Conservation (phyloP, 2,329 filamentous ascomycete genomes). For the Aspergillus sclerotialis region DNA sequence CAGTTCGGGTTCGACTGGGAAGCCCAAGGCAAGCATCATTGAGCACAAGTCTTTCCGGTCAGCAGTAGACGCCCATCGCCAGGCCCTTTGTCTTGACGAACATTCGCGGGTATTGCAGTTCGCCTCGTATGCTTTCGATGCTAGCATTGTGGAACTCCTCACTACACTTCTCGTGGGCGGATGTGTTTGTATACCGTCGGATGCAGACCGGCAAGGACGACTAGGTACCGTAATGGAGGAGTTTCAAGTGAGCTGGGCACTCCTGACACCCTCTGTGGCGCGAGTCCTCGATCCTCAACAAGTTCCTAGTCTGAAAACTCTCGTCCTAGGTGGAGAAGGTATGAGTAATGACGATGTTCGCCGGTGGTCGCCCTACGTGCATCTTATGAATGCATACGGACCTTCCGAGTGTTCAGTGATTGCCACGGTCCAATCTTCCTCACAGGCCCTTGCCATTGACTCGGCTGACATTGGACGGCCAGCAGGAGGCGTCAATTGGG, state of each 20-base stretch:
- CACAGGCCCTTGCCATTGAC: too few species aligned
- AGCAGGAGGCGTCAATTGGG: slow-evolving; percentile 12
- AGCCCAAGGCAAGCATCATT: slow-evolving; percentile 13
- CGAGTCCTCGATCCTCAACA: slow-evolving; percentile 16
- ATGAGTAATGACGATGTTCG: too few species aligned
- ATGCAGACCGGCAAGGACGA: background rate
- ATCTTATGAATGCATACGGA: slow-evolving; percentile 28
- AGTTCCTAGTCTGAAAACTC: slow-evolving; percentile 21
- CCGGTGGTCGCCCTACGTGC: slow-evolving; percentile 16
- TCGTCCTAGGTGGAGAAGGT: background rate
- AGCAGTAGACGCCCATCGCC: background rate
- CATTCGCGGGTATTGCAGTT: slow-evolving; percentile 11
- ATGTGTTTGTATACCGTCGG: background rate
- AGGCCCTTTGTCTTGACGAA: slow-evolving; percentile 7
- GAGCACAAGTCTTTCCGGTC: slow-evolving; percentile 6
- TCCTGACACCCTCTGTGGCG: slow-evolving; percentile 28
- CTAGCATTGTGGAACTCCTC: background rate
- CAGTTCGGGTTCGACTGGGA: slow-evolving; percentile 14
- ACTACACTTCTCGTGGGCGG: background rate
- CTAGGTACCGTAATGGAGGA: slow-evolving; percentile 10
- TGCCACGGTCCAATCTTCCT: slow-evolving; percentile 2
- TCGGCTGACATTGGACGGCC: slow-evolving; percentile 11
- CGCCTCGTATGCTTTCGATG: background rate
- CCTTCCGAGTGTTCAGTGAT: slow-evolving; percentile 22
- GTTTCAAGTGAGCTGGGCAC: slow-evolving; percentile 28